Base-by-base conservation (phyloP, 495 filamentous ascomycete genomes). In the Pyronema omphalodes region DNA sequence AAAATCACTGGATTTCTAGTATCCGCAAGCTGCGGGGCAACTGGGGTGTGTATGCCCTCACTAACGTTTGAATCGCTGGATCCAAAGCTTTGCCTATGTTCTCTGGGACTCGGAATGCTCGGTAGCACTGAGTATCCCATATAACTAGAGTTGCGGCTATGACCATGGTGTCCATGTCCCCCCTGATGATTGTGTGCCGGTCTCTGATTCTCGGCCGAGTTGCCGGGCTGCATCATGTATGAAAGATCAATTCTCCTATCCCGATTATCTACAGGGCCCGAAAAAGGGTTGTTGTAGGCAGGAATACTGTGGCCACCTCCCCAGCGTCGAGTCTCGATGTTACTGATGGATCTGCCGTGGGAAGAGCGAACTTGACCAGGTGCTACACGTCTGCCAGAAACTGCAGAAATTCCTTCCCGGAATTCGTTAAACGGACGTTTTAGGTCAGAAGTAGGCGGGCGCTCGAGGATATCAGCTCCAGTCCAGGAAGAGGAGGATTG, bases 11-110 rank as follows among this genome's bases (percentile, higher is more conserved):
- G 61, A 29, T 29, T 29, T 47, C 58, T 55, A 17, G 63, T 37
- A 37, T 54, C 60, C 35, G 63, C 61, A 29, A 53, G 49, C 6
- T 50, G 51, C 23, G 45, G 52, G 17, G 60, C 59, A 9, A 57
- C 56, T 14, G 61, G 61, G 3, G 61, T 64, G n/a, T 51, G 51
- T 6, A 63, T 51, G 18, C 61, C 60, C 18, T 64, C 61, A 14
- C 61, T 64, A 19, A 58, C 60, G 33, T 54, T 60, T 1, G 60
- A 60, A 37, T 64, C 61, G 7, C 57, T 58, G 37, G 60, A 63
- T 23, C 61, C 61, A 57, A 64, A 57, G 0, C 60, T 63, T 44
- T 57, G 50, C 9, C 55, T 40, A 46, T 57, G 60, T 53, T 64
- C 60, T 29, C 54, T 54, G 34, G 58, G 58, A n/a, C 61, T 62